Conservation (phyloP, 805 yeast genomes). For the Nakazawaea peltata region DNA sequence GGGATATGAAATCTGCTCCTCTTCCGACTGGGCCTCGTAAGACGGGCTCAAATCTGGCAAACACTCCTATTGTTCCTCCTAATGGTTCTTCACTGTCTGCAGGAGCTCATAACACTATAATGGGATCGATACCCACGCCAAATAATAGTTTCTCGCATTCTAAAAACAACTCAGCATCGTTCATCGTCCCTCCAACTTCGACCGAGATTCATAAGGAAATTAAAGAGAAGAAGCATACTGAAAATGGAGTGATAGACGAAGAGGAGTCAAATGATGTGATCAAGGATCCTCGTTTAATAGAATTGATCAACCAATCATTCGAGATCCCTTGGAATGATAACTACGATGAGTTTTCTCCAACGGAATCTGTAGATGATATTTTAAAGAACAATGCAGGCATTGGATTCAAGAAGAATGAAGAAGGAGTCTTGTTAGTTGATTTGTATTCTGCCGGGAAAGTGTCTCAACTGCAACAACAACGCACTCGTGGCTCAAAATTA, state of each 20-base stretch:
- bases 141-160: not conserved
- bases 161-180: not conserved
- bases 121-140: not conserved
- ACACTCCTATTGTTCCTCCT: not conserved
- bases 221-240: not conserved
- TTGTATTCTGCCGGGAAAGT: conserved; percentile 13
- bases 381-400: conserved; percentile 55
- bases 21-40: not conserved
- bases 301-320: conserved; percentile 21
- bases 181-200: not conserved
- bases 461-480: conserved; percentile 4
- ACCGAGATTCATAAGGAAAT: not conserved
- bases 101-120: not conserved
- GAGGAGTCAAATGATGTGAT: conserved; percentile 12
- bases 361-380: conserved; percentile 68
- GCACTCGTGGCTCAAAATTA: too few species aligned
- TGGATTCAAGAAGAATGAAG: conserved; percentile 52
- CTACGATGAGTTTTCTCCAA: conserved; percentile 49
- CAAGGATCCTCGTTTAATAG: not conserved
- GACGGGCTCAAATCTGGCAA: too few species aligned
- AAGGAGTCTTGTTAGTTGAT: conserved; percentile 33
- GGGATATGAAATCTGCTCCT: conserved; percentile 11
- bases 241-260: not conserved
- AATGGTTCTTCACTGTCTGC: not conserved
- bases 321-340: conserved; percentile 25